Conservation (phyloP, 768 basidiomycete species). For the Psilocybe azurescens region DNA sequence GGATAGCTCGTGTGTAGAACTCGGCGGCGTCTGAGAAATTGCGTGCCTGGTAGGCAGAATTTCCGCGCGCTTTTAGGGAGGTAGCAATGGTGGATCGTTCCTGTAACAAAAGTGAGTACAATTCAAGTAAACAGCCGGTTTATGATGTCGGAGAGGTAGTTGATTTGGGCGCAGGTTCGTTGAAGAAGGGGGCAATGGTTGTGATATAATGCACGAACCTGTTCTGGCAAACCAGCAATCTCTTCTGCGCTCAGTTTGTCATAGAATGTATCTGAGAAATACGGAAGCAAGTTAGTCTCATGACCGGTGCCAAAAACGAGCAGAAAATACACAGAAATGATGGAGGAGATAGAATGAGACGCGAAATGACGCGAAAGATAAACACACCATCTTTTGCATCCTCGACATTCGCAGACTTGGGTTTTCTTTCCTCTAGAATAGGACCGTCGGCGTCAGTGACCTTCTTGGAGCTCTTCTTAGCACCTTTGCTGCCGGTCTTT, state of each 20-base stretch:
- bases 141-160: not conserved
- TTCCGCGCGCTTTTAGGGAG: conserved; percentile 73
- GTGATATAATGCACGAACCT: conserved; percentile 46
- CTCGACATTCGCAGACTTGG: conserved; percentile 32
- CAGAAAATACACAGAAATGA: not conserved
- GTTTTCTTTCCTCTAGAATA: conserved; percentile 75
- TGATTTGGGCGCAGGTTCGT: not conserved
- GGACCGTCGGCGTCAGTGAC: conserved; percentile 61
- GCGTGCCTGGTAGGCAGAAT: conserved; percentile 67
- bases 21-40: conserved; percentile 64
- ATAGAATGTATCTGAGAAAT: conserved; percentile 31
- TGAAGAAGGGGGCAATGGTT: too few relatives aligned
- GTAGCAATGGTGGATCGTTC: conserved; percentile 69
- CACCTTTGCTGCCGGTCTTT: conserved; percentile 42
- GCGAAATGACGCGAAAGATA: not conserved
- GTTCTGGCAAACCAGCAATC: conserved; percentile 60
- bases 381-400: conserved; percentile 17
- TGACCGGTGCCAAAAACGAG: not conserved
- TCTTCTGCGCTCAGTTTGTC: conserved; percentile 57
- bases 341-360: not conserved
- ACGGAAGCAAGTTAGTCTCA: not conserved
- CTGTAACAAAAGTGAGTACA: conserved; percentile 37
- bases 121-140: not conserved
- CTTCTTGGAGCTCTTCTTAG: conserved; percentile 41
- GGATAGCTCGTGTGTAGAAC: conserved; percentile 77